Evolutionary conservation across 345 rosid species (phyloP).

Genomic region (Hypericum perforatum): DNA sequence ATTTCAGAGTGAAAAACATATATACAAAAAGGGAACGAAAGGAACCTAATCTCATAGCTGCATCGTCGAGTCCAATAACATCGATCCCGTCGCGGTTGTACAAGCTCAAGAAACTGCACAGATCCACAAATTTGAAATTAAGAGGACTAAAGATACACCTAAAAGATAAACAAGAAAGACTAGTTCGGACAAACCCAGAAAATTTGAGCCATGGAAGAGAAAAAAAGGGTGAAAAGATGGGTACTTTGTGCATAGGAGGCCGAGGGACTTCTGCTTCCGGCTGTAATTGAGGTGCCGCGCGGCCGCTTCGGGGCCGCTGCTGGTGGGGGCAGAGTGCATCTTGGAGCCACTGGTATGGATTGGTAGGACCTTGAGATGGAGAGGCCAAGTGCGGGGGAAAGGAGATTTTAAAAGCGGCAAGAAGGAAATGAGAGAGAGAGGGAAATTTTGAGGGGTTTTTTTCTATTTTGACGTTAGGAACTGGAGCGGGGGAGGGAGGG

Average conservation of each 20-base stretch:
- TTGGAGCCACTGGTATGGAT: no score
- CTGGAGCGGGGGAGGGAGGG: no score
- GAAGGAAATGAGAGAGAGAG: no score
- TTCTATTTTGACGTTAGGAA: no score
- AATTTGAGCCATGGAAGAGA: no score
- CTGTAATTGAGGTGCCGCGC: constrained; percentile 48
- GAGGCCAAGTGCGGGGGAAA: no score
- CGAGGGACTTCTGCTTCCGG: constrained; percentile 83
- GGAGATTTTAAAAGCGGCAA: no score
- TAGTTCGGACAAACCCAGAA: not conserved
- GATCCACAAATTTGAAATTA: not conserved
- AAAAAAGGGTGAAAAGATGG: not conserved
- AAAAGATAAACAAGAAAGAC: not conserved
- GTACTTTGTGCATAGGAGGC: constrained; percentile 84
- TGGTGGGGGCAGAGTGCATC: no score
- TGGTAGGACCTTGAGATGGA: no score
- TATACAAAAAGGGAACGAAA: not conserved
- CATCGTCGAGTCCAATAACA: constrained; percentile 71
- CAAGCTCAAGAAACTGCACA: constrained; percentile 56
- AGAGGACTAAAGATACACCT: not conserved
- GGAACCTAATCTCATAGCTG: constrained; percentile 63
- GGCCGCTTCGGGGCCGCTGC: no score
- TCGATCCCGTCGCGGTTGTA: constrained; percentile 62
- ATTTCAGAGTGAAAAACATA: not conserved
- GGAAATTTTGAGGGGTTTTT: no score